These are phyloP conservation scores for Carpinus viminea DNA, from an alignment of 306 rosid genomes.

Conservation along the genomic window DNA sequence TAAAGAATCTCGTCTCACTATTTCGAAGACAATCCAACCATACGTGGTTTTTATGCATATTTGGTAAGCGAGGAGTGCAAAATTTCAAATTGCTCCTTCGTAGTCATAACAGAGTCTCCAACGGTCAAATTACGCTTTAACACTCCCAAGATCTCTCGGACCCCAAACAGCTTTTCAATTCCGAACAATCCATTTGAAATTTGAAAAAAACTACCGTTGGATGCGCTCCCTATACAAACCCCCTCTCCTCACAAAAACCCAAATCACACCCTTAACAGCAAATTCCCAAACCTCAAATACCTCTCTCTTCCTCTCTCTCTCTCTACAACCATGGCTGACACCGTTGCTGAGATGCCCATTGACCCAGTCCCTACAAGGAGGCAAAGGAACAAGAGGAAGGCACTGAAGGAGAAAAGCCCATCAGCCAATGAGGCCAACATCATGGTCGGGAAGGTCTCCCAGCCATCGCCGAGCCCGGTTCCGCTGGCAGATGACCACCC, in stretches of 20 bases:
- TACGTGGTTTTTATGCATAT: too few relatives aligned
- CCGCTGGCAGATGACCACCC: slow-evolving; percentile 4
- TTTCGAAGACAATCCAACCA: too few relatives aligned
- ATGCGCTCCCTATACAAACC: slow-evolving; percentile 26
- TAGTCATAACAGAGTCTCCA: slow-evolving; percentile 9
- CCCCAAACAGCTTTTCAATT: slow-evolving; percentile 11
- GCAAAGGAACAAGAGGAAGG: slow-evolving; percentile 52
- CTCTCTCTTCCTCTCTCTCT: background rate
- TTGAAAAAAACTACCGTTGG: slow-evolving; percentile 66
- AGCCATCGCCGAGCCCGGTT: slow-evolving; percentile 21
- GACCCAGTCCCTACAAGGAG: slow-evolving; percentile 35
- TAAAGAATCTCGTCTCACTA: too few relatives aligned
- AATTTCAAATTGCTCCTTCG: background rate
- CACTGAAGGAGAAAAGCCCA: slow-evolving; percentile 65
- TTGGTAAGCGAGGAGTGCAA: too few relatives aligned
- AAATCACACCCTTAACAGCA: background rate
- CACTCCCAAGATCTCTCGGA: background rate
- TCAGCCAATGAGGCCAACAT: slow-evolving; percentile 39
- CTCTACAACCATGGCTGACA: slow-evolving; percentile 55
- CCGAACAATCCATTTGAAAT: slow-evolving; percentile 36
- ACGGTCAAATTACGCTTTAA: slow-evolving; percentile 37
- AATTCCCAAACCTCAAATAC: background rate
- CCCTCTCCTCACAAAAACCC: background rate
- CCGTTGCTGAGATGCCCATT: slow-evolving; percentile 26
- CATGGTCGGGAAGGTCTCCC: slow-evolving; percentile 28